Evolutionary conservation across 208 protist species (phyloP), one percentile per base, ranked within the genome.

Genomic region (Porcisia deanei): DNA sequence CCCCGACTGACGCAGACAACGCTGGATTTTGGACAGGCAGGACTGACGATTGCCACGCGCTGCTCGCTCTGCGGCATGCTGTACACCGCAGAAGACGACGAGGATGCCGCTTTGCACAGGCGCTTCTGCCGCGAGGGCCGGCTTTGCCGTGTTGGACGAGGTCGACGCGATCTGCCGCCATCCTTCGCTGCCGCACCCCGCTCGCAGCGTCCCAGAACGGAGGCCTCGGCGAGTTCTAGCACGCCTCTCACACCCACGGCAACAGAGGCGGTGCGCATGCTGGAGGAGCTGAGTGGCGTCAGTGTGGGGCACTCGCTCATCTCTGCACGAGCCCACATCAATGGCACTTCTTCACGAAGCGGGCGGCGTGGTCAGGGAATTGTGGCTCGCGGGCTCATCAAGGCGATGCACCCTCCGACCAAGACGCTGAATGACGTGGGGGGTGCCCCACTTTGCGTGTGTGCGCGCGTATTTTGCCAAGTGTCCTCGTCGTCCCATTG

Each of bases 11-110:
- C 82, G 34, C 92, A 96, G 74, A 93, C 88, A 37, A 90, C 77
- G 34, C 83, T 96, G 22, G 92, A 96, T 77, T 83, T 96, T 77
- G 90, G 92, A 1, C 90, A 93, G 79, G 83, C 77, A n/a, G 71
- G 22, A 20, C 76, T 72, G 9, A 55, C 54, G 3, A 78, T 74
- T 37, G 88, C 67, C 25, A 73, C 59, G 49, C 80, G 64, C 1
- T 96, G 92, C 68, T 49, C 79, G 8, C 69, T 49, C 14, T 96
- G 92, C 73, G 71, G 72, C 18, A 96, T 96, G 92, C 22, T 93
- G 10, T 96, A 85, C 75, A 89, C 84, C 47, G 49, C 63, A 22
- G 55, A 72, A 6, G 25, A 77, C 9, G 72, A 81, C 10, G 83
- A 88, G 49, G 91, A 96, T 54, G 76, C 83, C 18, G 73, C 72